Evolutionary conservation across 1,139 yeast genomes (phyloP), one percentile per base, ranked within the genome.

Genomic region (Yamadazyma diddensiae): DNA sequence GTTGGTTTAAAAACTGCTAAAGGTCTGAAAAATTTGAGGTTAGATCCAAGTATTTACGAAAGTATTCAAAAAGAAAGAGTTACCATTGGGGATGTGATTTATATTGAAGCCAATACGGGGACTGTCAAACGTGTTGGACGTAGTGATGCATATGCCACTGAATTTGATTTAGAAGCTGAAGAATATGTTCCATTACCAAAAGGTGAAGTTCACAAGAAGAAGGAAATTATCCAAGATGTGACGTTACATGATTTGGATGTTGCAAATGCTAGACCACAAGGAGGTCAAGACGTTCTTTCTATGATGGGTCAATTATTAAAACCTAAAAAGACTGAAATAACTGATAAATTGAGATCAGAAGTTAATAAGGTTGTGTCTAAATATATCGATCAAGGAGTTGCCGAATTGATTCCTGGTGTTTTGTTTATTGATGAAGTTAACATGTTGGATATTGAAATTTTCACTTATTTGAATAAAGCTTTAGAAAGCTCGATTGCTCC

Each of bases 221-320:
- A 92, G 62, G 98, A 92, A 61, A 88, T 92, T 49, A 95, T 94
- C 13, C 99, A 92, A 62, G 98, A 92, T 54, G 96, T 92, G 29
- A 87, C 98, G 2, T 73, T 92, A 47, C 97, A 94, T 55, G 99
- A 92, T 56, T 70, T 92, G 53, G 99, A 92, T 62, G 82, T 87
- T 30, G 98, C 98, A 31, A 92, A 92, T 55, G 90, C 98, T 2
- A 78, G 90, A 52, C 98, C 99, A 10, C 97, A 92, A 63, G 98
- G 98, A 45, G 98, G 98, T 20, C 98, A 94, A 63, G 98, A 92
- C 55, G 95, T 94, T 31, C 74, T 92, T 55, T 87, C 97, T 6
- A 87, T 94, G 95, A 92, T 92, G 98, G 97, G 97, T 27, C 98
- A 92, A 65, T 70, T 92, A 44, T 73, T 92, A 69, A 92, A 90